Conservation (phyloP, 2,329 filamentous ascomycete genomes). For the Coniochaeta sp. region DNA sequence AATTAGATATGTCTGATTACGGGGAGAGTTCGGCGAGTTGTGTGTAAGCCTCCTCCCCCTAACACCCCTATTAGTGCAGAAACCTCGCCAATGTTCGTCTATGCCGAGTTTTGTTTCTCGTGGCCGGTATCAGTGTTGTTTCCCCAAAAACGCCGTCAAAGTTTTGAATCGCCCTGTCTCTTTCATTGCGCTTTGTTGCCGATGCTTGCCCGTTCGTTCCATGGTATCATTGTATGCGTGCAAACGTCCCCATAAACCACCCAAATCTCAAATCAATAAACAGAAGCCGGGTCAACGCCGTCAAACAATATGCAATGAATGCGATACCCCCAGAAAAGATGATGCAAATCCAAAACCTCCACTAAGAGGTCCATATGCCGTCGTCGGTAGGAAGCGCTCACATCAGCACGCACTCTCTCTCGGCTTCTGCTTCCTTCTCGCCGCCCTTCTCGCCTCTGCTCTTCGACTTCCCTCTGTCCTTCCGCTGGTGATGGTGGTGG, state of each 20-base stretch:
- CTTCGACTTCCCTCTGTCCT: slow-evolving; percentile 13
- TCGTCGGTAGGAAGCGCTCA: slow-evolving; percentile 5
- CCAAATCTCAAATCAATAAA: not conserved
- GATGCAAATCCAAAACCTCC: not conserved
- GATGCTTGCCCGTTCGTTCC: not conserved
- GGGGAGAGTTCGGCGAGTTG: too few species aligned
- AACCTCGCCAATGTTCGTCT: not conserved
- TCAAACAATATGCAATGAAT: not conserved
- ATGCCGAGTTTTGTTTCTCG: not conserved
- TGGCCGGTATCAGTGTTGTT: not conserved
- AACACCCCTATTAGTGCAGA: not conserved
- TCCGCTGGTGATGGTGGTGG: slow-evolving; percentile 11
- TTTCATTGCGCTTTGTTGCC: not conserved
- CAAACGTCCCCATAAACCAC: not conserved
- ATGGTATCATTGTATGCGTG: not conserved
- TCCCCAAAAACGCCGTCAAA: not conserved
- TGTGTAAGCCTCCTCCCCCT: too few species aligned
- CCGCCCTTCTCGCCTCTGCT: slow-evolving; percentile 5
- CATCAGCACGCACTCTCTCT: slow-evolving; percentile 24
- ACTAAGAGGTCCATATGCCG: not conserved
- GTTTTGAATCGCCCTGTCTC: not conserved
- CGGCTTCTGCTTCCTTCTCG: slow-evolving; percentile 14
- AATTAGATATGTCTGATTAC: too few species aligned
- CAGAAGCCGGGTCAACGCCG: not conserved
- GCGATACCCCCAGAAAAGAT: not conserved